phyloP scores from a whole-genome alignment of 495 filamentous ascomycete genomes.

The Aspergillus panamensis region DNA sequence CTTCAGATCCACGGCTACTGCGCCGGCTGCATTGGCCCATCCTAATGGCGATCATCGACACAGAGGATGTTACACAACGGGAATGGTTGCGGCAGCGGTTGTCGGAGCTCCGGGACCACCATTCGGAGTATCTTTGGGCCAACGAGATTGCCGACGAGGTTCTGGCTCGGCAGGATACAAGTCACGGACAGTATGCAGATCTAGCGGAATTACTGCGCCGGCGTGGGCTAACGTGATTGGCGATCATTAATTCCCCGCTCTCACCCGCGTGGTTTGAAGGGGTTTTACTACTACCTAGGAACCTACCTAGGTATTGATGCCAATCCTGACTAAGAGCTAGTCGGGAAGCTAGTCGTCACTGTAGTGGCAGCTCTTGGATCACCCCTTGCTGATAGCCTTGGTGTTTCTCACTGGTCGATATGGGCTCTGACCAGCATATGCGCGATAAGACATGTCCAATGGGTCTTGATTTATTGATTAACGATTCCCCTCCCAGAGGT shows the following conservation, averaged over 20 bases:
- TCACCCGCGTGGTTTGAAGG: neutral
- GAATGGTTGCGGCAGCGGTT: slow-evolving; percentile 40
- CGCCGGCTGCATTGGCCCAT: slow-evolving; percentile 47
- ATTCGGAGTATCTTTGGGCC: slow-evolving; percentile 37
- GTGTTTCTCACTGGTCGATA: slow-evolving; percentile 9
- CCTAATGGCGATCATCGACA: slow-evolving; percentile 46
- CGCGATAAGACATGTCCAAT: slow-evolving; percentile 7
- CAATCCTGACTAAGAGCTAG: slow-evolving; percentile 5
- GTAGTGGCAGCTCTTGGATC: slow-evolving; percentile 9
- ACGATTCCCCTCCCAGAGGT: neutral
- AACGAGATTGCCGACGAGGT: slow-evolving; percentile 35
- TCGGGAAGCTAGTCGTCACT: neutral
- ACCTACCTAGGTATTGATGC: neutral
- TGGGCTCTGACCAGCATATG: slow-evolving; percentile 1
- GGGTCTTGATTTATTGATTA: neutral
- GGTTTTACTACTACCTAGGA: neutral
- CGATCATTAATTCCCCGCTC: neutral
- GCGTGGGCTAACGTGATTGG: neutral
- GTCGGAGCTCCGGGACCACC: slow-evolving; percentile 28
- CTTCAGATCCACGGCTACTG: slow-evolving; percentile 32
- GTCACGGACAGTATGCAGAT: slow-evolving; percentile 29
- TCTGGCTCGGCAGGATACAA: slow-evolving; percentile 31
- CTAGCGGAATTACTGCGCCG: slow-evolving; percentile 34
- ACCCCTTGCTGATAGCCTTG: slow-evolving; percentile 8
- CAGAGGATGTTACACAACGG: slow-evolving; percentile 33